A percentile compares a stretch with the other conserved stretches of the same genome.
phyloP scores from a whole-genome alignment of 208 protist species.

The Crithidia thermophila region DNA sequence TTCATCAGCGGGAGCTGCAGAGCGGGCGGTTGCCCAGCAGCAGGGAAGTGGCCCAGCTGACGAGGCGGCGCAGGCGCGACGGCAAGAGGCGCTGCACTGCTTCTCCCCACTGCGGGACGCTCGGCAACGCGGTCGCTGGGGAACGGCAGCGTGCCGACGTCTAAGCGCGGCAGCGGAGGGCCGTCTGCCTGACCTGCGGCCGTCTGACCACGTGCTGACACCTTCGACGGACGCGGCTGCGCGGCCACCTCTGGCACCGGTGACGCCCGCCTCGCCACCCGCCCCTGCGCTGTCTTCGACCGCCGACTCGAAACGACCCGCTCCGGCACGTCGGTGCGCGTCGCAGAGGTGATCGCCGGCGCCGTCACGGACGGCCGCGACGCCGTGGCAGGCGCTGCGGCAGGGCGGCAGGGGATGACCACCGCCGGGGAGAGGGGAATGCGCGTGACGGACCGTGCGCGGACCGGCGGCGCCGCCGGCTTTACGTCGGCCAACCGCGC shows the following conservation, averaged over 20 bases:
- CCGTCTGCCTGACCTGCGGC: not conserved
- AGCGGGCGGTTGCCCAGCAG: not conserved
- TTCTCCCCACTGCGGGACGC: no score
- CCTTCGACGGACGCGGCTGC: not conserved
- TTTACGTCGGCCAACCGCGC: not conserved
- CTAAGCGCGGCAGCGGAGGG: not conserved
- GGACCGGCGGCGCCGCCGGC: not conserved
- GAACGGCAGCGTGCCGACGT: not conserved
- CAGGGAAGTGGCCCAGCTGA: not conserved
- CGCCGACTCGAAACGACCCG: not conserved
- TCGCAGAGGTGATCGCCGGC: constrained; percentile 8
- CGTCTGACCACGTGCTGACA: not conserved
- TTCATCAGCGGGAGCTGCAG: not conserved
- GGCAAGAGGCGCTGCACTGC: no score
- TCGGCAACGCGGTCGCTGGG: no score
- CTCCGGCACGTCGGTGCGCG: not conserved
- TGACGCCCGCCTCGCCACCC: not conserved
- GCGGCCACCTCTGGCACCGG: not conserved
- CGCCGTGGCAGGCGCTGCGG: not conserved
- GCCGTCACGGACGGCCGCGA: not conserved
- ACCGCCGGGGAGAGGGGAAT: not conserved
- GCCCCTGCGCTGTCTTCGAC: not conserved
- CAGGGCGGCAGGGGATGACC: not conserved
- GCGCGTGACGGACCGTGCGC: not conserved
- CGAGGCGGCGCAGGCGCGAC: no score